Evolutionary conservation across 208 protist species (phyloP), one percentile per base, ranked within the genome.

Genomic region (Strigomonas culicis): DNA sequence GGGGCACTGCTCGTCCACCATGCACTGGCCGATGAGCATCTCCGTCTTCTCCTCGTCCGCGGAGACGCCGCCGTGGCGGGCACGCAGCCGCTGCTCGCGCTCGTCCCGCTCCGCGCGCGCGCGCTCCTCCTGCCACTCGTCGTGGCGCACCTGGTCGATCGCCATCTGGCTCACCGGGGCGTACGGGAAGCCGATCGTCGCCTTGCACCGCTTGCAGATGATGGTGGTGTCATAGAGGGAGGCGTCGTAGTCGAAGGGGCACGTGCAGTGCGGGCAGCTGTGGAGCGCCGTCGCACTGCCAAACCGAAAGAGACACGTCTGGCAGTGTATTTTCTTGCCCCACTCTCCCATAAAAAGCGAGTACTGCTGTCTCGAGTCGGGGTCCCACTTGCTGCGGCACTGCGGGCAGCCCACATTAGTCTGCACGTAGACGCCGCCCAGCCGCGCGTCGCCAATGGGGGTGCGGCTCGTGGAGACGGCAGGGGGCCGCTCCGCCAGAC

Each of bases 291-390:
- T 90, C 17, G 86, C 84, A 36, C 74, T 83, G 28, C 89, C 89
- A 60, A 93, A 95, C 1, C 75, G 70, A 47, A 89, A 84, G 24
- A 95, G 80, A 50, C 89, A 95, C 50, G 87, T 73, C 57, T 95
- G 85, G 63, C 89, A 95, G 74, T 95, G 89, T 39, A 92, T 80
- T 60, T 82, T 84, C 74, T 82, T 82, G 8, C 82, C 83, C 66
- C 82, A 86, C 32, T 74, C 63, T 25, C 89, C 89, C 89, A 95
- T 95, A 67, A 95, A 92, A 31, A 95, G 81, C 10, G 84, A 83
- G 74, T 95, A 95, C 63, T 95, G 89, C 58, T 79, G 80, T 34
- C 77, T 77, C 6, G 74, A 53, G 69, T 95, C 89, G 0, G 85
- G 84, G 59, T 85, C 74, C 86, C 89, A 95, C 22, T 27, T 49